A percentile compares a stretch with the other conserved stretches of the same genome.
phyloP scores from a whole-genome alignment of 225 moss, liverwort and hornwort genomes.

The Polytrichum formosum region DNA sequence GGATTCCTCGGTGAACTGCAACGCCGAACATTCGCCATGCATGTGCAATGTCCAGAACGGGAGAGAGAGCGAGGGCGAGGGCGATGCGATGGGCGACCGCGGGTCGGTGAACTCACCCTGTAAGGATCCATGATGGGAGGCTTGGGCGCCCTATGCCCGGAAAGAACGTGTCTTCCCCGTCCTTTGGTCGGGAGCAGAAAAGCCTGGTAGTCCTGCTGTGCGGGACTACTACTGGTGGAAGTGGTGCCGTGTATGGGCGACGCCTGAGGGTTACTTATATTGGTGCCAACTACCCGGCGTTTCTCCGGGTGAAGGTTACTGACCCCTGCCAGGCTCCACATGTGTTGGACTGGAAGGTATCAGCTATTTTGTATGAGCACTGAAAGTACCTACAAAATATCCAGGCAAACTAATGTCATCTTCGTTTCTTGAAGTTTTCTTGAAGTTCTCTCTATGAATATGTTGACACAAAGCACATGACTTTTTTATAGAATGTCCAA shows the following conservation, averaged over 20 bases:
- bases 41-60: neutral
- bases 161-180: too few species aligned
- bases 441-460: too few species aligned
- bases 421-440: too few species aligned
- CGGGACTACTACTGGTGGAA: neutral
- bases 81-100: neutral
- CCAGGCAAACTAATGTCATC: too few species aligned
- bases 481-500: too few species aligned
- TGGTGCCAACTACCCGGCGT: neutral
- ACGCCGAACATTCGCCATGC: neutral
- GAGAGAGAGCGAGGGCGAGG: constrained; percentile 8
- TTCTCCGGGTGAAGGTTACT: neutral
- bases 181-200: too few species aligned
- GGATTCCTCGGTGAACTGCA: constrained; percentile 1
- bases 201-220: neutral
- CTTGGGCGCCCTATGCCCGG: neutral
- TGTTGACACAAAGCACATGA: too few species aligned
- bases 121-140: constrained; percentile 57
- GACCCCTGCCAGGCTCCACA: too few species aligned
- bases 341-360: too few species aligned
- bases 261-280: neutral
- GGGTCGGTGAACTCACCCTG: constrained; percentile 38
- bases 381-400: too few species aligned
- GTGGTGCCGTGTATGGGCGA: too few species aligned
- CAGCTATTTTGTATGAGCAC: too few species aligned